phyloP scores from a whole-genome alignment of 75 land plant species.

The Picea glauca region DNA sequence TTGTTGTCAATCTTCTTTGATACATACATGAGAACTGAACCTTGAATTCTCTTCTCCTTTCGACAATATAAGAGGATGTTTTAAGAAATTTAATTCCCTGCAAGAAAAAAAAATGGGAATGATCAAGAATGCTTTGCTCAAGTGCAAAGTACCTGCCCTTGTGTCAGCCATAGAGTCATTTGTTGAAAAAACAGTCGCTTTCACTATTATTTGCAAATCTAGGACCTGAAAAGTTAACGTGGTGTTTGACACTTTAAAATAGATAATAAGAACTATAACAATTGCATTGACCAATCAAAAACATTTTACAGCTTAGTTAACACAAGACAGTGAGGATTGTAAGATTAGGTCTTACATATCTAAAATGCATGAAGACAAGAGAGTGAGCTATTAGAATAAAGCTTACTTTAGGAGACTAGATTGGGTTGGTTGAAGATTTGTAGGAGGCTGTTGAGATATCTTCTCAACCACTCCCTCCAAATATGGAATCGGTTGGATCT shows the following conservation, averaged over 20 bases:
- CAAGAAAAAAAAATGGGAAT: neutral
- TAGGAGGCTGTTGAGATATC: no score
- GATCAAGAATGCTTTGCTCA: neutral
- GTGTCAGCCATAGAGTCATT: neutral
- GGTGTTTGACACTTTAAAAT: neutral
- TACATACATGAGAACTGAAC: slow-evolving; percentile 2
- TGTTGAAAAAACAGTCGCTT: neutral
- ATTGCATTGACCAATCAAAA: neutral
- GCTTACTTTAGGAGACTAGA: no score
- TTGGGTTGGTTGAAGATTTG: no score
- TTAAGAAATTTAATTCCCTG: slow-evolving; percentile 1
- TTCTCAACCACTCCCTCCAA: no score
- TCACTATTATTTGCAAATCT: neutral
- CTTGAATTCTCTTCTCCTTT: neutral
- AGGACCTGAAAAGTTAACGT: neutral
- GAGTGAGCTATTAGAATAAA: no score
- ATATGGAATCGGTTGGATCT: no score
- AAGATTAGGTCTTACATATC: no score
- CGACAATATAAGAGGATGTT: neutral
- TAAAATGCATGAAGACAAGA: no score
- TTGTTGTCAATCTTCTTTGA: neutral
- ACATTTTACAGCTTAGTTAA: no score
- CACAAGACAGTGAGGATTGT: no score
- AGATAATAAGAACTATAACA: neutral
- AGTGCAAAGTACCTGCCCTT: neutral